A percentile compares a stretch with the other conserved stretches of the same genome.
phyloP scores from a whole-genome alignment of 495 filamentous ascomycete genomes.

The Apiosordaria backusii region DNA sequence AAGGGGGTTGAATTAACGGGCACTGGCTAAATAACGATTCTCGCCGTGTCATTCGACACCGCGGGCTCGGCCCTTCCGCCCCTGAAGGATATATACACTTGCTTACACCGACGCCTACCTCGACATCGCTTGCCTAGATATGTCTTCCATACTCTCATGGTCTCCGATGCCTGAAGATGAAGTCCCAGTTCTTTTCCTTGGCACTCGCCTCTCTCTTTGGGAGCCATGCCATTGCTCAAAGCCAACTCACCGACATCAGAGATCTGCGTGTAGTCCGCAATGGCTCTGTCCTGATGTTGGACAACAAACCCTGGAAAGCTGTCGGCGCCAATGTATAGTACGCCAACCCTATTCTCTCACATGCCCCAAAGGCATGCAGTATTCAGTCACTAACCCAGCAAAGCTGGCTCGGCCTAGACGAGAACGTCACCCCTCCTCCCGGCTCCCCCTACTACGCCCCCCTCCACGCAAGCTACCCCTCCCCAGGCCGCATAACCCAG shows the following conservation, averaged over 20 bases:
- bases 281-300: conserved; percentile 40
- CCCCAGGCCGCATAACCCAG: conserved; percentile 50
- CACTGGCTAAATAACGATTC: background rate
- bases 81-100: background rate
- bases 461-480: conserved; percentile 51
- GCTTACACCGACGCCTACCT: background rate
- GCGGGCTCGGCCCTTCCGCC: background rate
- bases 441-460: conserved; percentile 50
- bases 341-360: too few species aligned
- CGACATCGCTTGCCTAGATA: background rate
- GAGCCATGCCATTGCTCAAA: background rate
- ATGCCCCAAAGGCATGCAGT: too few species aligned
- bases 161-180: background rate
- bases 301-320: conserved; percentile 46
- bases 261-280: conserved; percentile 33
- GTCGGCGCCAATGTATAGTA: conserved; percentile 55
- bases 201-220: background rate
- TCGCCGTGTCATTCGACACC: background rate
- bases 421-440: conserved; percentile 51
- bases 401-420: conserved; percentile 57
- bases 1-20: background rate
- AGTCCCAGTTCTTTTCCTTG: background rate
- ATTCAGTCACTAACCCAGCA: too few species aligned
- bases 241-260: background rate
- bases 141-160: too few species aligned